phyloP scores from a whole-genome alignment of 345 rosid species.

The Lumnitzera racemosa region DNA sequence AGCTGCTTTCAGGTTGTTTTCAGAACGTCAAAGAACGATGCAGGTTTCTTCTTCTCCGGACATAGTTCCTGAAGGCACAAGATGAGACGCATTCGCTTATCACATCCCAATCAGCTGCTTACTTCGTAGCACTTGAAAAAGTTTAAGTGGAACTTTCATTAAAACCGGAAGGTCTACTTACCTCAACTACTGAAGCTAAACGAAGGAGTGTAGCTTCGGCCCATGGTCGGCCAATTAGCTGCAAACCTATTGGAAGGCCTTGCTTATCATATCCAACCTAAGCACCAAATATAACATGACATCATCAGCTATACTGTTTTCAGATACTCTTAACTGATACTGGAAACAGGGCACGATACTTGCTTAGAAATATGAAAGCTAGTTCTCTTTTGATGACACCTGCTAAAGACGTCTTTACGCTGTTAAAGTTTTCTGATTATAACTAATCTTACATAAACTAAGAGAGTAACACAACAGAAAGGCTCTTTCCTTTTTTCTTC shows the following conservation, averaged over 20 bases:
- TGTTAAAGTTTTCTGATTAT: too few relatives aligned
- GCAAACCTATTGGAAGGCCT: constrained; percentile 84
- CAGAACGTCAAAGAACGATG: constrained; percentile 46
- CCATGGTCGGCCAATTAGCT: constrained; percentile 80
- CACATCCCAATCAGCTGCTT: too few relatives aligned
- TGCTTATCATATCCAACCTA: constrained; percentile 84
- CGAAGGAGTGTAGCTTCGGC: constrained; percentile 67
- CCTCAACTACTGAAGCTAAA: constrained; percentile 73
- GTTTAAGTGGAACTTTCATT: too few relatives aligned
- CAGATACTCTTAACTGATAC: background rate
- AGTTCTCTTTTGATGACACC: too few relatives aligned
- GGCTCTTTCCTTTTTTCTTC: too few relatives aligned
- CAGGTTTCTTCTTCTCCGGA: constrained; percentile 53
- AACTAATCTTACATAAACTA: too few relatives aligned
- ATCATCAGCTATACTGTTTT: background rate
- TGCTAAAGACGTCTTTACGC: too few relatives aligned
- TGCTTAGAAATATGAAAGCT: too few relatives aligned
- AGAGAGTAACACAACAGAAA: too few relatives aligned
- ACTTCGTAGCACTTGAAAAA: too few relatives aligned
- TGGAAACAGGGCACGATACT: too few relatives aligned
- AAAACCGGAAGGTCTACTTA: constrained; percentile 3
- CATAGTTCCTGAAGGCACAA: constrained; percentile 46
- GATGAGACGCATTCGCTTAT: background rate
- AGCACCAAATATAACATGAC: constrained; percentile 1
- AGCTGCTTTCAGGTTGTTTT: constrained; percentile 18